Base-by-base conservation (phyloP, 495 filamentous ascomycete genomes). In the Cercophora sp. region DNA sequence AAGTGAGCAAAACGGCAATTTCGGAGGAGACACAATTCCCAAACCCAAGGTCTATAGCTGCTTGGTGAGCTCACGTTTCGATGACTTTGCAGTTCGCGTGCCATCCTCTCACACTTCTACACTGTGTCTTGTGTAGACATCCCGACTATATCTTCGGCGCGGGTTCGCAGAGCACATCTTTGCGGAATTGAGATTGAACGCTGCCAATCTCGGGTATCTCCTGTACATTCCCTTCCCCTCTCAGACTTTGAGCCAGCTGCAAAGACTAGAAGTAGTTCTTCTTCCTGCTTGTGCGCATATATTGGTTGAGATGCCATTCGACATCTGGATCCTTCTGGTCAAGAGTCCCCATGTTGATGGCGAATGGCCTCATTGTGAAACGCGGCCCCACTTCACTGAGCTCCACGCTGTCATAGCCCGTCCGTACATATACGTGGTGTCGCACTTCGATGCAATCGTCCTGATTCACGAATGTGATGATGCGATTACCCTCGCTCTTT, bases 271-370 rank as follows among this genome's bases (percentile, higher is more conserved):
- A 80, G 66, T 94, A 93, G 58, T 92, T 88, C 79, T 95, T 96
- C 79, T 96, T 96, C 68, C 78, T 79, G 63, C 84, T 83, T 26
- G 91, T 96, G 60, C 93, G 83, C 1, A 92, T 98, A 65, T 96
- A 98, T 62, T 96, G 91, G 51, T 86, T 93, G 55, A 97, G 72
- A 46, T 87, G 83, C 93, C 93, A 98, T 69, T 98, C 94, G 26
- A 88, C 81, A 75, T 97, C 94, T n/a, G 91, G 92, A 58, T 90
- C 88, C 57, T 94, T 95, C 61, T 92, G 94, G 63, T 96, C 93
- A 39, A 96, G 73, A 2, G 92, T 93, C n/a, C 93, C 92, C 47
- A 87, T 84, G 41, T 90, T 78, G 53, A 99, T 95, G 67, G 96
- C 89, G 71, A 97, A 99, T 22, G 91, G 77, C 61, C 87, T 81